Percentiles rank a stretch among this genome's conserved stretches.
Conservation (phyloP, 2,329 filamentous ascomycete species). For the Scorias spongiosa region DNA sequence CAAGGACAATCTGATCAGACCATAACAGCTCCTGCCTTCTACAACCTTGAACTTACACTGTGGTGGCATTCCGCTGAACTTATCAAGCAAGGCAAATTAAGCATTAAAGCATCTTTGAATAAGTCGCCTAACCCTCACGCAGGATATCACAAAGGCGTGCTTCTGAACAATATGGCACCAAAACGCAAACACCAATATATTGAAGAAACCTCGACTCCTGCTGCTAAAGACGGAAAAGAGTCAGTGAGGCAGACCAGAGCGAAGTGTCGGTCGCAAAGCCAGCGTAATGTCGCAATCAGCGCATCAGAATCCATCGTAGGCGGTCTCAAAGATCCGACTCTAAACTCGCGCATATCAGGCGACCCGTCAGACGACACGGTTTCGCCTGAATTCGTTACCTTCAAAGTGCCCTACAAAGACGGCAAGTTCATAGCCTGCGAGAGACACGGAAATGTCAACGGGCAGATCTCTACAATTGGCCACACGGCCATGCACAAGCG, state of each 20-base stretch:
- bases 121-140: too few species aligned
- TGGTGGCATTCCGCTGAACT: too few species aligned
- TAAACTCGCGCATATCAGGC: background rate
- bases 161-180: background rate
- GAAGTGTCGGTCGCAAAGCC: background rate
- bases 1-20: too few species aligned
- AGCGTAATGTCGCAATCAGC: background rate
- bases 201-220: background rate
- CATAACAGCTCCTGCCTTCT: too few species aligned
- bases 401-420: background rate
- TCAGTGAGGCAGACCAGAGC: background rate
- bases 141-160: too few species aligned
- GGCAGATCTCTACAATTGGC: too few species aligned
- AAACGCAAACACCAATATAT: background rate
- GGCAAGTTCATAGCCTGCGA: slow-evolving; percentile 6
- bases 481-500: too few species aligned
- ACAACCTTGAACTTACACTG: too few species aligned
- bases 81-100: too few species aligned
- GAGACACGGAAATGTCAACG: slow-evolving; percentile 1
- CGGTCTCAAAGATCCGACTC: background rate
- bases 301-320: background rate
- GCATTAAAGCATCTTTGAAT: too few species aligned
- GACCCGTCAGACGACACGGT: background rate
- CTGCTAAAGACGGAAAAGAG: background rate
- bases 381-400: background rate